A percentile compares a stretch with the other conserved stretches of the same genome.
These are phyloP conservation scores for Adansonia madagascariensis DNA, from an alignment of 441 rosid genomes.

Conservation along the genomic window DNA sequence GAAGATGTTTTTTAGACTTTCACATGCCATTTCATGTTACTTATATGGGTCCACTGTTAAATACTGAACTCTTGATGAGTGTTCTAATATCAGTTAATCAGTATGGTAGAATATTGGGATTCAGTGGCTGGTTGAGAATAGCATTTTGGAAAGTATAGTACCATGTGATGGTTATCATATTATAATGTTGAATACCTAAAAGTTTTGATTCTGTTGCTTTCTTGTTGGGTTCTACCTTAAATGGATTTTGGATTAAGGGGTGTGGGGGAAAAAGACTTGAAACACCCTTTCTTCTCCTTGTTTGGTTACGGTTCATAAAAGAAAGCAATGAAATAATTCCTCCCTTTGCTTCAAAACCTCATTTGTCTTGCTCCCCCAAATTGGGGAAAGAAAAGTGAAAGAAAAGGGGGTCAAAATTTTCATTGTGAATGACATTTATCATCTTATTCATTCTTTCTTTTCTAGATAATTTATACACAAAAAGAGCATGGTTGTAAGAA, in stretches of 20 bases:
- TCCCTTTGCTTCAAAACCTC: not conserved
- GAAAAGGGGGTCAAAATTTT: not conserved
- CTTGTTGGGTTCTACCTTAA: not conserved
- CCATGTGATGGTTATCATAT: slow-evolving; percentile 12
- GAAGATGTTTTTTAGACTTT: not conserved
- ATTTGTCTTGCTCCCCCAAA: not conserved
- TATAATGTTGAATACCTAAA: slow-evolving; percentile 6
- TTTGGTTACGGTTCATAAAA: slow-evolving; percentile 6
- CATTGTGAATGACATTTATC: not conserved
- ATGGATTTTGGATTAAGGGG: not conserved
- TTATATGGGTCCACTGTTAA: not conserved
- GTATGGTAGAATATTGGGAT: not conserved
- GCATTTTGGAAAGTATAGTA: slow-evolving; percentile 4
- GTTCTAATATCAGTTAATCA: not conserved
- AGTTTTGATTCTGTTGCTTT: not conserved
- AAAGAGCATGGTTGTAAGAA: not conserved
- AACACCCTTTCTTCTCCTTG: not conserved
- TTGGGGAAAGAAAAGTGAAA: not conserved
- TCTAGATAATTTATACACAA: not conserved
- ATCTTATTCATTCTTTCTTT: not conserved
- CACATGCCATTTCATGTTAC: not conserved
- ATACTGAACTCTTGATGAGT: slow-evolving; percentile 4
- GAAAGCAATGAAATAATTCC: not conserved
- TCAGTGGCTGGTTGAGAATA: not conserved
- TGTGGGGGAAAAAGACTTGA: not conserved